phyloP scores from a whole-genome alignment of 495 filamentous ascomycete species.

The Amniculicola lignicola region DNA sequence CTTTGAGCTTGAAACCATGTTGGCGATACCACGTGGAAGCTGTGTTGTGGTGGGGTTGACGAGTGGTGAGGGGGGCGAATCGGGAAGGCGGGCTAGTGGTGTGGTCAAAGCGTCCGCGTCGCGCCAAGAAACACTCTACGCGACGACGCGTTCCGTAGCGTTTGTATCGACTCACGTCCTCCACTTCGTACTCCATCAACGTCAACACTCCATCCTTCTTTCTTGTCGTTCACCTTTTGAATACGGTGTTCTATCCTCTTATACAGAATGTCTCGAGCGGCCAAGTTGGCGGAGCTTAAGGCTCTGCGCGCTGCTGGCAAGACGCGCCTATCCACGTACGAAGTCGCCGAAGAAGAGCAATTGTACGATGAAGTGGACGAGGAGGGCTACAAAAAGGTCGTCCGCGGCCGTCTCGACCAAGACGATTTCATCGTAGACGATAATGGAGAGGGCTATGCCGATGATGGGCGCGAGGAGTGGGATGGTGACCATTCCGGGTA shows the following conservation, averaged over 20 bases:
- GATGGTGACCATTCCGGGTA: constrained; percentile 61
- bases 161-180: not conserved
- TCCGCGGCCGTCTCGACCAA: constrained; percentile 80
- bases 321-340: constrained; percentile 82
- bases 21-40: not conserved
- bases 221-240: constrained; percentile 2
- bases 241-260: not conserved
- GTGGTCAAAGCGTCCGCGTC: not conserved
- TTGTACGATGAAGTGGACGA: constrained; percentile 97
- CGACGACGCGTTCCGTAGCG: constrained; percentile 7
- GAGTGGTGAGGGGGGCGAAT: not conserved
- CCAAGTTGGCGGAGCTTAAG: constrained; percentile 68
- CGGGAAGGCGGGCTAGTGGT: not conserved
- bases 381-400: constrained; percentile 93
- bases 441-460: constrained; percentile 64
- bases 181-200: constrained; percentile 4
- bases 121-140: constrained; percentile 23
- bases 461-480: constrained; percentile 98
- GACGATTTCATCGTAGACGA: constrained; percentile 89
- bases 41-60: not conserved
- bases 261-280: constrained; percentile 38
- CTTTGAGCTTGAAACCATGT: constrained; percentile 39
- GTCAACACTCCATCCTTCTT: constrained; percentile 2
- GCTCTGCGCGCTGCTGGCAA: constrained; percentile 86
- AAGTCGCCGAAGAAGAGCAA: constrained; percentile 77